Evolutionary conservation across 257 asterid genomes (phyloP).

Genomic region (Cynanchum wilfordii): DNA sequence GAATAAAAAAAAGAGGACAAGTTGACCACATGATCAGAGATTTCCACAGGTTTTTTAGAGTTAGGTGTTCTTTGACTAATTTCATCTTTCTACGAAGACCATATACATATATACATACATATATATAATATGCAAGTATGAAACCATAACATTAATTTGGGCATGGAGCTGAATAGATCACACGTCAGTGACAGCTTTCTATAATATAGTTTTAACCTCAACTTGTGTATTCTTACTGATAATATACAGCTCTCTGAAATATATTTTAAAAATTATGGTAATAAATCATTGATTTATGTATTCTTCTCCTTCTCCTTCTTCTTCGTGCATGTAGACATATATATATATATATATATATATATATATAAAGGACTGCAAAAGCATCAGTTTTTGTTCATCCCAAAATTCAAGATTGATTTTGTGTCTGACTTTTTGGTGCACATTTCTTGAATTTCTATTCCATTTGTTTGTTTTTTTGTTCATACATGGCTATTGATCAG

Average conservation of each 20-base stretch:
- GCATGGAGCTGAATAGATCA: slow-evolving; percentile 26
- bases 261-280: too few species aligned
- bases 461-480: background rate
- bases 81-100: too few species aligned
- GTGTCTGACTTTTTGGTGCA: background rate
- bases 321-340: too few species aligned
- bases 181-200: slow-evolving; percentile 61
- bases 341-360: background rate
- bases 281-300: slow-evolving; percentile 1
- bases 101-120: too few species aligned
- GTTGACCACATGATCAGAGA: too few species aligned
- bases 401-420: background rate
- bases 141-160: background rate
- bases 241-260: too few species aligned
- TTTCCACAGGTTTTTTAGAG: too few species aligned
- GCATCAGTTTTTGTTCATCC: background rate
- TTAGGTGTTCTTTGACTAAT: too few species aligned
- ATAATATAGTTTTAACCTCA: background rate
- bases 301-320: background rate
- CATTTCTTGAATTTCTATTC: background rate
- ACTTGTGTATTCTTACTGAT: background rate
- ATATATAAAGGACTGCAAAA: slow-evolving; percentile 17
- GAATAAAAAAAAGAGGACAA: too few species aligned
- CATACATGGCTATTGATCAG: slow-evolving; percentile 35
- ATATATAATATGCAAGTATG: too few species aligned